Evolutionary conservation across 768 basidiomycete species (phyloP).

Genomic region (Boletus coccyginus): DNA sequence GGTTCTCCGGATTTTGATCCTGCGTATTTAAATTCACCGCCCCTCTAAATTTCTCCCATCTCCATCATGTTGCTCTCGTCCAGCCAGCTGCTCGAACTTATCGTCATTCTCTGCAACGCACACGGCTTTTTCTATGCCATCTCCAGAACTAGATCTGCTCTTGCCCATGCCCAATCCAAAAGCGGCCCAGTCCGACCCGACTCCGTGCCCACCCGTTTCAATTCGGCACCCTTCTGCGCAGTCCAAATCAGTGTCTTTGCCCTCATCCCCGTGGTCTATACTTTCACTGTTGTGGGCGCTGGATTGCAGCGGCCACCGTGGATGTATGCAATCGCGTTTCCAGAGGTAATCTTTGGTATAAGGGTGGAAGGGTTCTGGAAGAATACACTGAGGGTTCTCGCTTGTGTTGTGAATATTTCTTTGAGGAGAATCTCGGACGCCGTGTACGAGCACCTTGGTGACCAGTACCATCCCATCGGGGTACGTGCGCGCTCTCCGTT

Average conservation of each 20-base stretch:
- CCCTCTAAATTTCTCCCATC: background rate
- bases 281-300: background rate
- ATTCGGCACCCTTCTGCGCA: background rate
- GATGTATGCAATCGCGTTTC: slow-evolving; percentile 1
- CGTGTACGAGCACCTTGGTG: background rate
- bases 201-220: background rate
- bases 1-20: background rate
- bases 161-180: background rate
- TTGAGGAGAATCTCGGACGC: background rate
- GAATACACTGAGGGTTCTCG: slow-evolving; percentile 1
- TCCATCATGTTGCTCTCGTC: slow-evolving; percentile 9
- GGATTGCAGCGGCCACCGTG: slow-evolving; percentile 5
- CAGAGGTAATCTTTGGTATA: background rate
- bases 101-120: background rate
- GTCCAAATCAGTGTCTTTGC: background rate
- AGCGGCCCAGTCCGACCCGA: slow-evolving; percentile 5
- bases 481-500: background rate
- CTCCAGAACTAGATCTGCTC: background rate
- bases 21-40: background rate
- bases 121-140: background rate
- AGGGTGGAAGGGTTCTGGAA: background rate
- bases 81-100: slow-evolving; percentile 1
- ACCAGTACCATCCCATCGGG: slow-evolving; percentile 8
- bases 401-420: background rate
- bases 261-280: background rate